Conservation (phyloP, 306 rosid species). For the Citrullus amarus region DNA sequence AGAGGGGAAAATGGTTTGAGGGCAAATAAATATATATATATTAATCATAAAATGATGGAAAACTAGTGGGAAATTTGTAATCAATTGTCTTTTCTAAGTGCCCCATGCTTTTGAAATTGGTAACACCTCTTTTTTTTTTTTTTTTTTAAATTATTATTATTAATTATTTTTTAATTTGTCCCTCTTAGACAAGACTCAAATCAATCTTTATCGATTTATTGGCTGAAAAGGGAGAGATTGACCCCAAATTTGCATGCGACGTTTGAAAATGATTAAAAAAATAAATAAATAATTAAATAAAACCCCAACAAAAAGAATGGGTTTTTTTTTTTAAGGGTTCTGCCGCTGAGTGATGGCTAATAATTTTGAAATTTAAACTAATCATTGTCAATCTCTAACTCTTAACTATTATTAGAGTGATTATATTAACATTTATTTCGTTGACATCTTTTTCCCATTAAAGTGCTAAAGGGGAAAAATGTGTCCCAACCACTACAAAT, state of each 20-base stretch:
- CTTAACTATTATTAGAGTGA: not conserved
- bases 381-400: not conserved
- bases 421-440: not conserved
- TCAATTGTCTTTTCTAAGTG: too few relatives aligned
- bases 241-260: slow-evolving; percentile 2
- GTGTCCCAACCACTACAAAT: not conserved
- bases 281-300: too few relatives aligned
- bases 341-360: not conserved
- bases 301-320: not conserved
- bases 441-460: not conserved
- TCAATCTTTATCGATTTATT: slow-evolving; percentile 1
- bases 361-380: not conserved
- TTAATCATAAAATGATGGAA: too few relatives aligned
- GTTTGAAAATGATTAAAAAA: not conserved
- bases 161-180: not conserved
- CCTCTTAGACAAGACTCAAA: not conserved
- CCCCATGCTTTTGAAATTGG: too few relatives aligned
- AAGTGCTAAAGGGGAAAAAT: not conserved
- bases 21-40: too few relatives aligned
- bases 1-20: too few relatives aligned
- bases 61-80: too few relatives aligned
- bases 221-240: not conserved
- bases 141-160: not conserved
- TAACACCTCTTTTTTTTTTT: too few relatives aligned
- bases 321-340: not conserved